Evolutionary conservation across 2,329 filamentous ascomycete species (phyloP).

Genomic region (Exutisphaerella laricina): DNA sequence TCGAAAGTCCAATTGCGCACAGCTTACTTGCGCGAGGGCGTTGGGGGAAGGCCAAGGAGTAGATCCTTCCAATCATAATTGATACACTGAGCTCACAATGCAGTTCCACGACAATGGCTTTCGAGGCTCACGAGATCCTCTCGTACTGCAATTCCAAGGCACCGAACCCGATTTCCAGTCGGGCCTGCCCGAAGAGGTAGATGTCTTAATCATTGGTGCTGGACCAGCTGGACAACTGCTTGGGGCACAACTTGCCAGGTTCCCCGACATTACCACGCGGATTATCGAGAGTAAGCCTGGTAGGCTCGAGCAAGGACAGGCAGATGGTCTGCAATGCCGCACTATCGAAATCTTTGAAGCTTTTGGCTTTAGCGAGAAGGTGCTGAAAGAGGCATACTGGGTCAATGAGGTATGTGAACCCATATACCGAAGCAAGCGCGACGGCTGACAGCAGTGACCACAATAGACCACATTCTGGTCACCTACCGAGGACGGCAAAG

Average conservation of each 20-base stretch:
- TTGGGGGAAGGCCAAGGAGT: no score
- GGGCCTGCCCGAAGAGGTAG: conserved; percentile 35
- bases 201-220: conserved; percentile 48
- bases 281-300: conserved; percentile 39
- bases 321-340: conserved; percentile 57
- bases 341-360: conserved; percentile 69
- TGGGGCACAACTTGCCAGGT: conserved; percentile 47
- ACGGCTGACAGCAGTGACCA: not conserved
- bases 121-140: conserved; percentile 30
- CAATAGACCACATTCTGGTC: conserved; percentile 54
- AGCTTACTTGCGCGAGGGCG: not conserved
- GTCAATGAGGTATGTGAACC: conserved; percentile 46
- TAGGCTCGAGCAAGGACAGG: conserved; percentile 36
- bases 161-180: conserved; percentile 29
- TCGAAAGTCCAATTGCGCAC: not conserved
- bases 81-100: conserved; percentile 15
- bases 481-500: conserved; percentile 52
- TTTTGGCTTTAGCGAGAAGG: conserved; percentile 60
- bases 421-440: not conserved
- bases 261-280: conserved; percentile 43
- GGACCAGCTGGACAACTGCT: conserved; percentile 46
- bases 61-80: not conserved
- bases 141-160: conserved; percentile 27
- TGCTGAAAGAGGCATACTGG: conserved; percentile 62
- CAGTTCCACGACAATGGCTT: conserved; percentile 35